Evolutionary conservation across 306 rosid species (phyloP), one percentile per base, ranked within the genome.

Genomic region (Trifolium subterraneum): DNA sequence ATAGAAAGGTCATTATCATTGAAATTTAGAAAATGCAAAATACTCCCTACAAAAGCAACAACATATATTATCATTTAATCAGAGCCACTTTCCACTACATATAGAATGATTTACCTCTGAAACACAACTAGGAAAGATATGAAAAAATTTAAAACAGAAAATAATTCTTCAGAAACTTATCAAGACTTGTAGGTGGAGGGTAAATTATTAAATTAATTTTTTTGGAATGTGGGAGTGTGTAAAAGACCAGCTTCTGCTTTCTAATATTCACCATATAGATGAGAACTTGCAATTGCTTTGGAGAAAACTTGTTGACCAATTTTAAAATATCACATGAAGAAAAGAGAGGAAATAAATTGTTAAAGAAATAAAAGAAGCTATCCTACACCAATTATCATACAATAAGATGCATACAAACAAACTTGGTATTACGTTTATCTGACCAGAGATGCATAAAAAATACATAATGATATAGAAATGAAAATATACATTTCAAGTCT

Each of bases 101-200:
- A 9, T 54, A 18, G 59, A 52, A 52, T 52, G 23, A 16, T 52
- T 52, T 52, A 20, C 4, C 61, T 54, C 31, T 19, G 1, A 19
- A 54, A 38, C 44, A 65, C 12, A 47, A 23, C 58, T 67, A 41
- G 47, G 5, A 59, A 64, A 20, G 27, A 25, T 63, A 68, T 25
- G 74, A 62, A 45, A 74, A 70, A 60, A 7, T 68, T 73, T 55
- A 78, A 8, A 14, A 35, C 54, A 63, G 56, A 69, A 69, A 74
- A 69, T 42, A 74, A 48, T 23, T 39, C 42, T 67, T 44, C 70
- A 65, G 35, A 78, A n/a, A 25, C 13, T 54, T 77, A 61, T 51
- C 76, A 51, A 54, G 58, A 52, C 39, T 58, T 29, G 18, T 31
- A 68, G 51, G 70, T 42, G 64, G 71, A 41, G 50, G 25, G 6